A percentile compares a stretch with the other conserved stretches of the same genome.
phyloP scores from a whole-genome alignment of 306 rosid species.

The Betula pendula region DNA sequence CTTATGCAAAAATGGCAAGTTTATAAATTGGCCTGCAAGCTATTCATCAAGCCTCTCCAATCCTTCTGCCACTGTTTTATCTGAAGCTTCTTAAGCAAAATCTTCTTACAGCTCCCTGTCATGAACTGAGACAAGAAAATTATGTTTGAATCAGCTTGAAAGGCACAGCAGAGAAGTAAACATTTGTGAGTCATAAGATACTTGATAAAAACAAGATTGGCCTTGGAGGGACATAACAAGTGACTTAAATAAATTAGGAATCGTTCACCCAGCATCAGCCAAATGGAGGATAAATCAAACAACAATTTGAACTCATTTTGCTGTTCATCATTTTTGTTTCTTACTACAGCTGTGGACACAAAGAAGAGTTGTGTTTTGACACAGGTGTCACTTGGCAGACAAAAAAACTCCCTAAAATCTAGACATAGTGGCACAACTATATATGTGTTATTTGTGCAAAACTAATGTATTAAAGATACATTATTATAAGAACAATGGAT shows the following conservation, averaged over 20 bases:
- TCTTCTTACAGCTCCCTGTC: slow-evolving; percentile 5
- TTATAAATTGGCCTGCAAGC: not conserved
- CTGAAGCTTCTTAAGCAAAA: not conserved
- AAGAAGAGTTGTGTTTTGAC: not conserved
- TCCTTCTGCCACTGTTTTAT: not conserved
- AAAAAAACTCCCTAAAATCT: not conserved
- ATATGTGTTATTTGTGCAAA: not conserved
- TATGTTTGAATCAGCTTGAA: not conserved
- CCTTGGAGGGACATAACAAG: not conserved
- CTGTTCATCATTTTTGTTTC: not conserved
- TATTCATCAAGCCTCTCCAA: not conserved
- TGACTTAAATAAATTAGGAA: not conserved
- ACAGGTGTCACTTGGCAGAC: not conserved
- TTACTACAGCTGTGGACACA: not conserved
- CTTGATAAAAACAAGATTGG: not conserved
- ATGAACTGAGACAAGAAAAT: not conserved
- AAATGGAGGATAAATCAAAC: not conserved
- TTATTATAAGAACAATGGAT: not conserved
- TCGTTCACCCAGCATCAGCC: not conserved
- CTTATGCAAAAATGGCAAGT: slow-evolving; percentile 1
- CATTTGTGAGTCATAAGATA: not conserved
- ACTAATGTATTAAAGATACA: not conserved
- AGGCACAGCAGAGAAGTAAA: not conserved
- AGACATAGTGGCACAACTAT: not conserved
- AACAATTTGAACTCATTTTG: not conserved